A percentile compares a stretch with the other conserved stretches of the same genome.
Evolutionary conservation across 805 yeast genomes (phyloP).

Genomic region (Sungouiozyma ichnusensis): DNA sequence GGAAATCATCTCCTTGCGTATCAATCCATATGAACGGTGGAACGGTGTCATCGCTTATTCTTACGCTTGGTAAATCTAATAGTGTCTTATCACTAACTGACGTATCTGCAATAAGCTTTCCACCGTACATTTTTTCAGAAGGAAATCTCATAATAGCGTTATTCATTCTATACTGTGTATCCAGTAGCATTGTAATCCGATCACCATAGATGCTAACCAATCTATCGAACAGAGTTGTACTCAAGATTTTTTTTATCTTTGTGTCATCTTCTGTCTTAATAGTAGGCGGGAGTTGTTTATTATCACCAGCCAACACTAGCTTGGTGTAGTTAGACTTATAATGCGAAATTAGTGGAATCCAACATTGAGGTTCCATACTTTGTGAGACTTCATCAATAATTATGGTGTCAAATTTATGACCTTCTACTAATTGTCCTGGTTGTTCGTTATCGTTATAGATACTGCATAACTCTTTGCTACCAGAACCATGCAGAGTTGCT

Average conservation of each 20-base stretch:
- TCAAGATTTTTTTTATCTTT: conserved; percentile 37
- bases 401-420: conserved; percentile 50
- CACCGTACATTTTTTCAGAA: conserved; percentile 52
- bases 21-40: conserved; percentile 72
- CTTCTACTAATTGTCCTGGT: conserved; percentile 21
- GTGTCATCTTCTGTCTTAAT: conserved; percentile 46
- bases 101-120: conserved; percentile 50
- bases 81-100: conserved; percentile 45
- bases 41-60: conserved; percentile 43
- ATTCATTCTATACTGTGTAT: conserved; percentile 86
- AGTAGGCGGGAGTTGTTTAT: conserved; percentile 86
- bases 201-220: conserved; percentile 42
- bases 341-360: conserved; percentile 81
- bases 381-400: conserved; percentile 95
- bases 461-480: conserved; percentile 55
- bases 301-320: conserved; percentile 84
- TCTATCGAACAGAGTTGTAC: conserved; percentile 72
- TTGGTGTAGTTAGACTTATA: conserved; percentile 38
- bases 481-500: conserved; percentile 82
- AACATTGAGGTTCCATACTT: conserved; percentile 87
- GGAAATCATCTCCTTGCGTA: conserved; percentile 81
- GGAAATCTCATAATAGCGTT: conserved; percentile 68
- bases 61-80: conserved; percentile 43
- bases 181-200: conserved; percentile 45
- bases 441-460: conserved; percentile 30